A percentile compares a stretch with the other conserved stretches of the same genome.
Evolutionary conservation across 108 stramenopile genomes (phyloP).

Genomic region (Nitzschia palea): DNA sequence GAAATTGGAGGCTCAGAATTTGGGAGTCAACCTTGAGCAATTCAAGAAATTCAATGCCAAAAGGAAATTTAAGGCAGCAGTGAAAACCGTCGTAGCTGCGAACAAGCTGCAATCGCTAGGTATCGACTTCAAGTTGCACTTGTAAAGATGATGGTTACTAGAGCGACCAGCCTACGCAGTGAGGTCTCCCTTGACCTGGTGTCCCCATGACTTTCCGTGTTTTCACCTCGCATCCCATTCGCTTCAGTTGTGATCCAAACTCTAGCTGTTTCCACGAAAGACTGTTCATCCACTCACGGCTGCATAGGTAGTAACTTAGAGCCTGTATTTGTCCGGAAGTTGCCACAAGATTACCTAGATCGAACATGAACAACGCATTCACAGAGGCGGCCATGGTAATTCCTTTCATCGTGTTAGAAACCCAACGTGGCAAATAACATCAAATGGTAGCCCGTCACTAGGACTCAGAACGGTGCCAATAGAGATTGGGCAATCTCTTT

Average conservation of each 20-base stretch:
- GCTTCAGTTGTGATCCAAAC: background rate
- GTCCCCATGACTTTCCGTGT: background rate
- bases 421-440: no score
- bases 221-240: background rate
- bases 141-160: slow-evolving; percentile 5
- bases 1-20: slow-evolving; percentile 55
- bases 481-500: no score
- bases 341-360: no score
- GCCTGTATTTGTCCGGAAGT: no score
- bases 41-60: slow-evolving; percentile 89
- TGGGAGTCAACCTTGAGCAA: slow-evolving; percentile 68
- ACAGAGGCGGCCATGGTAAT: no score
- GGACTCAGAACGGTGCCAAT: no score
- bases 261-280: background rate
- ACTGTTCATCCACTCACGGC: no score
- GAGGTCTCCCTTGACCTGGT: background rate
- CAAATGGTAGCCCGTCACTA: no score
- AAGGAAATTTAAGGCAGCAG: slow-evolving; percentile 87
- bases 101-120: slow-evolving; percentile 77
- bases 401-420: no score
- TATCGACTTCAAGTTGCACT: slow-evolving; percentile 53
- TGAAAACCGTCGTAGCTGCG: slow-evolving; percentile 77
- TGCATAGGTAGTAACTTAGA: no score
- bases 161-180: background rate
- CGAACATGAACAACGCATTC: no score